Evolutionary conservation across 2,329 filamentous ascomycete species (phyloP), one percentile per base, ranked within the genome.

Genomic region (Phaeosphaeriaceae sp.): DNA sequence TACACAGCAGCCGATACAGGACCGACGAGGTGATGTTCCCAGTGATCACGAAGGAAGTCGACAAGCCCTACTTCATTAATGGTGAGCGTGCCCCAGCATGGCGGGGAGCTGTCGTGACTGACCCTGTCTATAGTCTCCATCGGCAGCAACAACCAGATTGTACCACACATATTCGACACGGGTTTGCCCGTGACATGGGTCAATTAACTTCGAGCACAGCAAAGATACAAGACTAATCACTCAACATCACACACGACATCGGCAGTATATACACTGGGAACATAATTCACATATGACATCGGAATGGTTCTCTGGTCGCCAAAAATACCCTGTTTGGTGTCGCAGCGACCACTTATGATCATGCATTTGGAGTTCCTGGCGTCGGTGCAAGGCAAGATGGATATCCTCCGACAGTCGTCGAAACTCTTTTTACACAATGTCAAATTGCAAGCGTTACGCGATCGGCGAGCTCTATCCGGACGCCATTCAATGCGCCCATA

Each of bases 171-270:
- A 13, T 19, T 55, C 11, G 46, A 50, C 47, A 50, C 53, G 1
- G 25, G 48, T 9, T 49, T 47, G 3, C 15, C 19, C 15, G 17
- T 31, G 10, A 45, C 42, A 19, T 56, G 48, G 54, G 31, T 52
- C 11, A 52, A 56, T 20, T 21, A 48, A 40, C 19, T 31, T 36
- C 44, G 2, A 17, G 7, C 19, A 20, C 36, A 21, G 20, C 46
- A 24, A 33, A n/a, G 11, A 51, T 31, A 22, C 21, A 25, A 15
- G 47, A 33, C 9, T 17, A 40, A 17, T 9, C 33, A 13, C 42
- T 53, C 51, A 53, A 53, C 25, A n/a, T 50, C n/a, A 55, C 46
- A 25, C 50, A 49, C 13, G 47, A 47, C 36, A 24, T 21, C 21
- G 53, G 46, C 21, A 22, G 40, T 19, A 33, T 31, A n/a, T n/a